Conservation (phyloP, 2,329 filamentous ascomycete species). For the Pestalotiopsis sp. region DNA sequence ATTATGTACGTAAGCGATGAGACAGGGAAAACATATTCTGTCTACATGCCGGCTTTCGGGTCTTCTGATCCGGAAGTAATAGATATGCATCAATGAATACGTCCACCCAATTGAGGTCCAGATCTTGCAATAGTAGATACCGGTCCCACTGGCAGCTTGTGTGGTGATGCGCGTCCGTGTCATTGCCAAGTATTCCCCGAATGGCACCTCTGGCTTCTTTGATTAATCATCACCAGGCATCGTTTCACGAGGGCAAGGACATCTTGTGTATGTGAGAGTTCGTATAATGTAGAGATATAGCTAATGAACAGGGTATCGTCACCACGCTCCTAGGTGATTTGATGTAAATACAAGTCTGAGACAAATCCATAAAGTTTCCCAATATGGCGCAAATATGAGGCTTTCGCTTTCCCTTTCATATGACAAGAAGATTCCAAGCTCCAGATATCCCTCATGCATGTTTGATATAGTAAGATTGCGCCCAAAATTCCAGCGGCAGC, state of each 20-base stretch:
- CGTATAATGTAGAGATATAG: background rate
- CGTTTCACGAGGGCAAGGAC: too few relatives aligned
- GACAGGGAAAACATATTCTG: background rate
- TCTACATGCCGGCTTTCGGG: background rate
- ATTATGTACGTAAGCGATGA: background rate
- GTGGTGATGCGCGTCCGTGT: too few relatives aligned
- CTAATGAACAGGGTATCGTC: conserved; percentile 4
- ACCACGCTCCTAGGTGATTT: conserved; percentile 9
- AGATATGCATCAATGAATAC: background rate
- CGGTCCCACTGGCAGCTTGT: background rate
- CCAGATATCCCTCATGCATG: background rate
- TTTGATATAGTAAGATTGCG: background rate
- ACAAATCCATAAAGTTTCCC: background rate
- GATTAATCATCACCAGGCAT: background rate
- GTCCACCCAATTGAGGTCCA: background rate
- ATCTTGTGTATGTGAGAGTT: background rate
- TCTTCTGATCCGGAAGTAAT: background rate
- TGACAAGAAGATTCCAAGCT: background rate
- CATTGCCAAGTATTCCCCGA: too few relatives aligned
- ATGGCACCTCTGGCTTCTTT: background rate
- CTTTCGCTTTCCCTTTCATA: background rate
- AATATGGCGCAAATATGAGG: background rate
- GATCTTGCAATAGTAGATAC: background rate
- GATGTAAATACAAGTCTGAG: conserved; percentile 14
- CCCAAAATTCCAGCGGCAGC: background rate